Evolutionary conservation across 2,329 filamentous ascomycete species (phyloP).

Genomic region (Ploettnerulaceae sp.): DNA sequence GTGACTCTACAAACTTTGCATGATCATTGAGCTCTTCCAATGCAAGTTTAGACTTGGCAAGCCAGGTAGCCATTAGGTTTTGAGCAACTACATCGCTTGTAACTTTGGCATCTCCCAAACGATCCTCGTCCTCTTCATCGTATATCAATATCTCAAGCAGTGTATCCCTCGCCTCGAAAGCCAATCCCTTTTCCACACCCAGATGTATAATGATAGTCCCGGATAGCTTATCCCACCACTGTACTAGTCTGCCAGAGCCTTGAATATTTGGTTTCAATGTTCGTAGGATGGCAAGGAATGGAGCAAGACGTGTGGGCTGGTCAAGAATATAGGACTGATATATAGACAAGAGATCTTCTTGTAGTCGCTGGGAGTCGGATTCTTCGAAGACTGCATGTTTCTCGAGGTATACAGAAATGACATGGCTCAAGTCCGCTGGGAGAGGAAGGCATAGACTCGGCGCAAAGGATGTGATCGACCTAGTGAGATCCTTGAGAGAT

Average conservation of each 20-base stretch:
- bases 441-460: slow-evolving; percentile 53
- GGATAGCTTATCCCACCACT: slow-evolving; percentile 67
- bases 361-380: slow-evolving; percentile 61
- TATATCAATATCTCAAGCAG: slow-evolving; percentile 60
- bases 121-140: slow-evolving; percentile 52
- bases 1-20: slow-evolving; percentile 40
- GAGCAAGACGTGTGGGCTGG: slow-evolving; percentile 50
- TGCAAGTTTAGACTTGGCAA: slow-evolving; percentile 40
- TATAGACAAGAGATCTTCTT: slow-evolving; percentile 65
- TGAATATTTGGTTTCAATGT: slow-evolving; percentile 59
- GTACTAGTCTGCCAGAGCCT: slow-evolving; percentile 55
- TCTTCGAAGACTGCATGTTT: slow-evolving; percentile 66
- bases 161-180: slow-evolving; percentile 60
- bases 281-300: slow-evolving; percentile 66
- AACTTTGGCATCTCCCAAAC: slow-evolving; percentile 40
- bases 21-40: slow-evolving; percentile 40
- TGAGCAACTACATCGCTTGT: slow-evolving; percentile 49
- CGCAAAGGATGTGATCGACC: slow-evolving; percentile 49
- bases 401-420: slow-evolving; percentile 63
- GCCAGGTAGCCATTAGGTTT: slow-evolving; percentile 53
- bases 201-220: slow-evolving; percentile 52
- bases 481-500: slow-evolving; percentile 52
- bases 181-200: slow-evolving; percentile 56
- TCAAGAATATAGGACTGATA: slow-evolving; percentile 61
- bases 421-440: slow-evolving; percentile 56